Conservation (phyloP, 345 rosid species). For the Melaleuca alternifolia region DNA sequence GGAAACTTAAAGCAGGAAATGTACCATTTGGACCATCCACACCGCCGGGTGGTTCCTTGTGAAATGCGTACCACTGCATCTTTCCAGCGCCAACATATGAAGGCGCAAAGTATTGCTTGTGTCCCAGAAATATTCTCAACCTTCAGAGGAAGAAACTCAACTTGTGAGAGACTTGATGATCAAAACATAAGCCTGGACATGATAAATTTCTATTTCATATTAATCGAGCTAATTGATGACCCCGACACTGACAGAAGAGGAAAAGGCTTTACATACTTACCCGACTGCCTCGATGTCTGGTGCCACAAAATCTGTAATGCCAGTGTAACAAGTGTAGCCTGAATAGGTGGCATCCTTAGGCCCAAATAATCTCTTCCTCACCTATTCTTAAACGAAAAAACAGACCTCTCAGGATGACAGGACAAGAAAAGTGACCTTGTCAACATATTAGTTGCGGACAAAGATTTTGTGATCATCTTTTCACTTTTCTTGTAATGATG, state of each 20-base stretch:
- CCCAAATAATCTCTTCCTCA: constrained; percentile 75
- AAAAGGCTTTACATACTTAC: constrained; percentile 21
- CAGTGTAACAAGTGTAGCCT: constrained; percentile 89
- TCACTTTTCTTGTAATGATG: neutral
- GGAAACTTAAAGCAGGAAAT: neutral
- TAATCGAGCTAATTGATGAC: neutral
- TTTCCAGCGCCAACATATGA: constrained; percentile 92
- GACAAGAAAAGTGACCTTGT: neutral
- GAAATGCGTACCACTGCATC: constrained; percentile 99
- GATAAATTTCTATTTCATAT: neutral
- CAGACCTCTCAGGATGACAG: neutral
- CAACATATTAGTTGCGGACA: neutral
- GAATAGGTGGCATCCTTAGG: constrained; percentile 63
- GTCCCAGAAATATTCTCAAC: constrained; percentile 84
- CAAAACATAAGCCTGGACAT: neutral
- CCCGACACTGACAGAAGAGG: neutral
- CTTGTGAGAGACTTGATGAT: neutral
- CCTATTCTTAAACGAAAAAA: constrained; percentile 25
- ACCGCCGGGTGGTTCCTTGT: constrained; percentile 80
- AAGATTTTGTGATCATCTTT: neutral
- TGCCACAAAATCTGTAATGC: constrained; percentile 85
- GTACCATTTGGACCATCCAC: constrained; percentile 53
- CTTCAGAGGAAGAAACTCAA: constrained; percentile 12
- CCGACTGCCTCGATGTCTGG: constrained; percentile 88
- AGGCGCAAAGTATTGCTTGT: constrained; percentile 88